Conservation (phyloP, 352 stramenopile species). For the Phytophthora megakarya region DNA sequence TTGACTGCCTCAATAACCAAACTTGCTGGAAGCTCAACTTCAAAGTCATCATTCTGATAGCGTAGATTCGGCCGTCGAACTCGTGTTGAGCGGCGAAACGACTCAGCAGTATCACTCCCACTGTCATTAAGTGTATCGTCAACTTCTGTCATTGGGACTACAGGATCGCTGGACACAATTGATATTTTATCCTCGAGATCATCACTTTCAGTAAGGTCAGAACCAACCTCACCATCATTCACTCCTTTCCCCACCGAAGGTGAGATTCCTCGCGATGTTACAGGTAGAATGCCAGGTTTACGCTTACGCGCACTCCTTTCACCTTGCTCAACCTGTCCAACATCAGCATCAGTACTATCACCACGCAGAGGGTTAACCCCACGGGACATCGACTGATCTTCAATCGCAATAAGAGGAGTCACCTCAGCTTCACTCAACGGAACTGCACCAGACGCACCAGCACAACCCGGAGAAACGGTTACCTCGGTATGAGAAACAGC, state of each 20-base stretch:
- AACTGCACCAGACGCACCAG: neutral
- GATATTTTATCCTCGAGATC: too few species aligned
- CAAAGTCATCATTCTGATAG: neutral
- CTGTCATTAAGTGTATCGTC: neutral
- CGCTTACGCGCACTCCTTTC: neutral
- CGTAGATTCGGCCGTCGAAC: neutral
- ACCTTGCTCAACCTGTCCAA: neutral
- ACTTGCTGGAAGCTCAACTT: neutral
- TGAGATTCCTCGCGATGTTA: neutral
- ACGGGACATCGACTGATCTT: neutral
- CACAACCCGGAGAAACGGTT: neutral
- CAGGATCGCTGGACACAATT: neutral
- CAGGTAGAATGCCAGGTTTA: neutral
- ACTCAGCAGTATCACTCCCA: neutral
- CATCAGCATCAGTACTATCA: neutral
- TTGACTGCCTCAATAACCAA: slow-evolving; percentile 1
- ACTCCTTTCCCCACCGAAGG: neutral
- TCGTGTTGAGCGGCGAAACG: slow-evolving; percentile 20
- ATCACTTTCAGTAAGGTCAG: too few species aligned
- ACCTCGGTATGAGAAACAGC: neutral
- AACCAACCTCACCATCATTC: neutral
- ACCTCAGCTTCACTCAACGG: neutral
- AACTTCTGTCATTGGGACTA: slow-evolving; percentile 1
- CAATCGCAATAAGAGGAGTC: neutral
- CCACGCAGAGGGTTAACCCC: neutral